These are phyloP conservation scores for Paecilomyces sp. DNA, from an alignment of 2,329 filamentous ascomycete genomes.

Conservation along the genomic window DNA sequence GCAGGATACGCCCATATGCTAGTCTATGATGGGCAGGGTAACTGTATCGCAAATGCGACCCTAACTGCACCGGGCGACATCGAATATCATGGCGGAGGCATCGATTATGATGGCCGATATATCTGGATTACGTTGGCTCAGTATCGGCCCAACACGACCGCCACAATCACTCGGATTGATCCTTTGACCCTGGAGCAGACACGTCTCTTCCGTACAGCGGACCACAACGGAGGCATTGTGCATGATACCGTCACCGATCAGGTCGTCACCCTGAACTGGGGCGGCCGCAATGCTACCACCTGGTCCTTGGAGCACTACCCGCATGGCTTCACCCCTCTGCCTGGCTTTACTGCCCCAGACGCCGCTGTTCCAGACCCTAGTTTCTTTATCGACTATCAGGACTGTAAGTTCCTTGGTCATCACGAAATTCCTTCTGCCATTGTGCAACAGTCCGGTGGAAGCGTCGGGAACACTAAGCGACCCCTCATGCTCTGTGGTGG, in stretches of 20 bases:
- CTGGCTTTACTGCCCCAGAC: conserved; percentile 16
- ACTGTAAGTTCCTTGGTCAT: conserved; percentile 46
- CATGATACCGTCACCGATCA: conserved; percentile 30
- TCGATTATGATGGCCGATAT: conserved; percentile 43
- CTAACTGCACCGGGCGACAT: conserved; percentile 31
- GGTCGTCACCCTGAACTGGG: conserved; percentile 42
- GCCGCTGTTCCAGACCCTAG: conserved; percentile 30
- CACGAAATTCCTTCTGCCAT: conserved; percentile 23
- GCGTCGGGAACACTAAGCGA: conserved; percentile 6
- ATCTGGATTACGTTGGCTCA: conserved; percentile 44
- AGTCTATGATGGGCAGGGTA: conserved; percentile 38
- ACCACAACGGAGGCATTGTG: conserved; percentile 44
- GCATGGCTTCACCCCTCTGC: conserved; percentile 8
- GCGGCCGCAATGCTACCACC: conserved; percentile 31
- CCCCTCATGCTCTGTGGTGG: conserved; percentile 44
- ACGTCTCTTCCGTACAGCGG: conserved; percentile 27
- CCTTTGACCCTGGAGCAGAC: conserved; percentile 30
- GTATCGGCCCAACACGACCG: conserved; percentile 43
- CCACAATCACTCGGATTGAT: conserved; percentile 34
- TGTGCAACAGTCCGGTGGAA: not conserved
- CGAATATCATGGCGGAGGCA: conserved; percentile 43
- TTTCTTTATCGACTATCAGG: conserved; percentile 45
- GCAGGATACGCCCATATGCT: conserved; percentile 41
- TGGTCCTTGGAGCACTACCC: conserved; percentile 29
- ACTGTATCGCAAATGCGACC: conserved; percentile 38